These are phyloP conservation scores for Zea mays DNA, from an alignment of 176 grass and related monocot genomes.

Conservation along the genomic window DNA sequence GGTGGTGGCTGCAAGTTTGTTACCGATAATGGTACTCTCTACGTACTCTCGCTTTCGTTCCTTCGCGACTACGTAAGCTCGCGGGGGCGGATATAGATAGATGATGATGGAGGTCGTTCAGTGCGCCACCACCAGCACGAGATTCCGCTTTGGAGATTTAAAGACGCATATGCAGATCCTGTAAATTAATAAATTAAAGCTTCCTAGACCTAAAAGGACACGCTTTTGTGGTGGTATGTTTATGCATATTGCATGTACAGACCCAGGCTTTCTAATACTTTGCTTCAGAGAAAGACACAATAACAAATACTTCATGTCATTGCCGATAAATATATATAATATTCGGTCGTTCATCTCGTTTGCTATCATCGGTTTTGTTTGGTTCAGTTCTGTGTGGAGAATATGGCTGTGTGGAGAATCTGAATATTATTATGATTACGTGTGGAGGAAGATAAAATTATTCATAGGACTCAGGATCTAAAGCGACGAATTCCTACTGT, in stretches of 20 bases:
- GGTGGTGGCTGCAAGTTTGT: background rate
- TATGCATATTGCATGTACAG: background rate
- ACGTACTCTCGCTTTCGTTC: constrained; percentile 6
- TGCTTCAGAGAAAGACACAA: background rate
- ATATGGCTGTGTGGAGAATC: too few relatives aligned
- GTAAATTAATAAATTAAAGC: background rate
- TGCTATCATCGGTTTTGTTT: too few relatives aligned
- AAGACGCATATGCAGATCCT: constrained; percentile 33
- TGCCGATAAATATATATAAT: background rate
- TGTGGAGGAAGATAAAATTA: too few relatives aligned
- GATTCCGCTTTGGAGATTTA: constrained; percentile 42
- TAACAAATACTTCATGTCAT: background rate
- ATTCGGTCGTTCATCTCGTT: background rate
- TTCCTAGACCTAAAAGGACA: background rate
- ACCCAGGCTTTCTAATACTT: background rate
- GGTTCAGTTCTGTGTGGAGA: too few relatives aligned
- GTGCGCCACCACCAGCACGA: constrained; percentile 37
- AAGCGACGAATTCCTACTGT: too few relatives aligned
- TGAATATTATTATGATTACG: too few relatives aligned
- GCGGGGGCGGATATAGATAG: background rate
- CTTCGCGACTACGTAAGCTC: constrained; percentile 26
- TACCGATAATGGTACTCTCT: background rate
- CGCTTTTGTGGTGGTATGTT: background rate
- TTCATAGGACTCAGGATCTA: too few relatives aligned
- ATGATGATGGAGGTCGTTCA: constrained; percentile 4